phyloP scores from a whole-genome alignment of 257 asterid species.

The Euphrasia confusa region DNA sequence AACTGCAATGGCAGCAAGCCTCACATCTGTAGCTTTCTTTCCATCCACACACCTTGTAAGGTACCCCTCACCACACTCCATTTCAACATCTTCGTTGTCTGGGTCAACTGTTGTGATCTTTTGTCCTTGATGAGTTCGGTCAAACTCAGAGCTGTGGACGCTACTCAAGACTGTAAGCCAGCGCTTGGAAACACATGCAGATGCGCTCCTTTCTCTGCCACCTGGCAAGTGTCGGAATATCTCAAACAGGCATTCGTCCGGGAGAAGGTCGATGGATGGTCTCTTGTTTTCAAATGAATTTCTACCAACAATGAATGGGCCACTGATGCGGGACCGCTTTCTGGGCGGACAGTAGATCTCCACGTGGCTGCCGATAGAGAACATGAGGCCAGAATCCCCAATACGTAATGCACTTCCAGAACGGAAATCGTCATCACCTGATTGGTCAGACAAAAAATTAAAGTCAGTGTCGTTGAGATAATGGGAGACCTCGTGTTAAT shows the following conservation, averaged over 20 bases:
- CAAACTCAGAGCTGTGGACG: conserved; percentile 50
- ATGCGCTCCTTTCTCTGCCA: conserved; percentile 61
- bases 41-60: conserved; percentile 89
- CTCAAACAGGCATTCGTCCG: conserved; percentile 86
- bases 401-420: conserved; percentile 44
- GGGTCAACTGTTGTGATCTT: conserved; percentile 13
- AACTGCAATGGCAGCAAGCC: conserved; percentile 86
- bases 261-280: conserved; percentile 70
- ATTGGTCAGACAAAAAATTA: conserved; percentile 19
- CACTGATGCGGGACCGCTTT: conserved; percentile 60
- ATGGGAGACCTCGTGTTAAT: conserved; percentile 3
- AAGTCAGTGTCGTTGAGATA: conserved; percentile 23
- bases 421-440: conserved; percentile 75
- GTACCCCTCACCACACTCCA: conserved; percentile 57
- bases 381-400: conserved; percentile 56
- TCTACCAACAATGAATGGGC: conserved; percentile 37
- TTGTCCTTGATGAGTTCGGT: conserved; percentile 29
- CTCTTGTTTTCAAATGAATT: conserved; percentile 30
- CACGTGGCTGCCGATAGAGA: conserved; percentile 53
- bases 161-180: conserved; percentile 72
- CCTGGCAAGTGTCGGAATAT: conserved; percentile 66
- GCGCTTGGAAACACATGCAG: conserved; percentile 85
- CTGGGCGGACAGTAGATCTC: conserved; percentile 70
- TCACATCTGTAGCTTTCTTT: conserved; percentile 79
- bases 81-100: conserved; percentile 47